A percentile compares a stretch with the other conserved stretches of the same genome.
phyloP scores from a whole-genome alignment of 164 flowering plant genomes.

The Annona cherimola region DNA sequence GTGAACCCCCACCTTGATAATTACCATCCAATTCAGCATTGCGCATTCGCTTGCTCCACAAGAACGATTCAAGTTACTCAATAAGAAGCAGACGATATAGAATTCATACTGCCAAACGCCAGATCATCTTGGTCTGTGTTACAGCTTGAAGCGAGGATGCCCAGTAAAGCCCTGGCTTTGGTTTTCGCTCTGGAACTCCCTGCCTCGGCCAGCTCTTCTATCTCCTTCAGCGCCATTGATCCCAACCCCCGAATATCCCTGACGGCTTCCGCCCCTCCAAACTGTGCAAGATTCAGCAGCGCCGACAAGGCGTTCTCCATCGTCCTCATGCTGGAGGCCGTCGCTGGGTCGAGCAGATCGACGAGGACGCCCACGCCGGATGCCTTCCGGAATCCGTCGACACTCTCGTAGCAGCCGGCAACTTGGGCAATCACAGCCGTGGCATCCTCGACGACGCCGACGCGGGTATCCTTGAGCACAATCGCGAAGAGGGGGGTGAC shows the following conservation, averaged over 20 bases:
- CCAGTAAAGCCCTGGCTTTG: conserved; percentile 43
- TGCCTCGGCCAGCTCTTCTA: conserved; percentile 46
- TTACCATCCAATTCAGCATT: not conserved
- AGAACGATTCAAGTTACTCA: not conserved
- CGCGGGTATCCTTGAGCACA: conserved; percentile 47
- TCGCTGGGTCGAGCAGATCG: conserved; percentile 56
- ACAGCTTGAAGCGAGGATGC: not conserved
- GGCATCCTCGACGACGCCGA: conserved; percentile 80
- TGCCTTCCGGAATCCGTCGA: conserved; percentile 54
- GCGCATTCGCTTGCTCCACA: not conserved
- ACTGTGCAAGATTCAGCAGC: conserved; percentile 58
- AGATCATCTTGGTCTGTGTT: not conserved
- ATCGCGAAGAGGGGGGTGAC: conserved; percentile 50
- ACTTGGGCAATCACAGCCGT: conserved; percentile 93
- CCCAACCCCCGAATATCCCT: conserved; percentile 38
- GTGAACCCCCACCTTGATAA: too few relatives aligned
- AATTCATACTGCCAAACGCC: not conserved
- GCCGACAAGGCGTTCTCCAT: conserved; percentile 84
- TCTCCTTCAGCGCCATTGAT: conserved; percentile 35
- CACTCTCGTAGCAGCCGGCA: conserved; percentile 76
- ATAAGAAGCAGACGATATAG: not conserved
- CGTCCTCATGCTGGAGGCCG: conserved; percentile 49
- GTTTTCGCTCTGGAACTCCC: conserved; percentile 63
- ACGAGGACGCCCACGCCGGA: conserved; percentile 59
- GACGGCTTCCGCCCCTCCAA: conserved; percentile 45